A percentile compares a stretch with the other conserved stretches of the same genome.
These are phyloP conservation scores for Eimeria maxima DNA, from an alignment of 169 alveolate species.

Conservation along the genomic window DNA sequence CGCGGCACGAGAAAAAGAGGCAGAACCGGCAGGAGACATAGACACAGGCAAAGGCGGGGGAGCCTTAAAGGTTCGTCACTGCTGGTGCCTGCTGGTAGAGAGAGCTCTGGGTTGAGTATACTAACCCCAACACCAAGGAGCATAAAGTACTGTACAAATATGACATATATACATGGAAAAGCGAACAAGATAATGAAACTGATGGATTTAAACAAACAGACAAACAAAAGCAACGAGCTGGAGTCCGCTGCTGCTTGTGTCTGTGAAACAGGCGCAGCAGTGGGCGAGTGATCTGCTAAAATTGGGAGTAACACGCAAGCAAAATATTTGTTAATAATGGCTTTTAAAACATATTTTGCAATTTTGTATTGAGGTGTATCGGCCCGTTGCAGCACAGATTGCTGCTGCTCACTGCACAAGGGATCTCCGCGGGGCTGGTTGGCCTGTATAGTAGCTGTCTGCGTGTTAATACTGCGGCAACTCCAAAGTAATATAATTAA, in stretches of 20 bases:
- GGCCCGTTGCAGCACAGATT: neutral
- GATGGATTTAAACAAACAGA: neutral
- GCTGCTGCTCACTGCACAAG: neutral
- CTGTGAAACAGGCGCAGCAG: neutral
- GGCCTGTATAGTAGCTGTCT: neutral
- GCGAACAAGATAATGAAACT: neutral
- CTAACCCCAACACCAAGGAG: neutral
- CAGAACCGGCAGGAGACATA: neutral
- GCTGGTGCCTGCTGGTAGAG: too few relatives aligned
- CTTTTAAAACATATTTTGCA: neutral
- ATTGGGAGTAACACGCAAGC: neutral
- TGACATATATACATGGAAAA: neutral
- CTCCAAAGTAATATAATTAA: neutral
- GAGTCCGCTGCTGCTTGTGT: neutral
- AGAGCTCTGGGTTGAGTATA: neutral
- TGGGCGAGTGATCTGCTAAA: neutral
- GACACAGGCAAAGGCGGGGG: neutral
- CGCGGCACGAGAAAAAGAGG: neutral
- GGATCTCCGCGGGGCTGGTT: conserved; percentile 10
- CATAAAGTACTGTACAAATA: neutral
- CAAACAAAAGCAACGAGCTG: neutral
- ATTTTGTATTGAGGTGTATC: neutral
- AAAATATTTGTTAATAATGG: neutral
- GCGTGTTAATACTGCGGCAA: neutral
- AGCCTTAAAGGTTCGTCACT: too few relatives aligned